Base-by-base conservation (phyloP, 441 rosid species). In the Dalechampia spathulata region DNA sequence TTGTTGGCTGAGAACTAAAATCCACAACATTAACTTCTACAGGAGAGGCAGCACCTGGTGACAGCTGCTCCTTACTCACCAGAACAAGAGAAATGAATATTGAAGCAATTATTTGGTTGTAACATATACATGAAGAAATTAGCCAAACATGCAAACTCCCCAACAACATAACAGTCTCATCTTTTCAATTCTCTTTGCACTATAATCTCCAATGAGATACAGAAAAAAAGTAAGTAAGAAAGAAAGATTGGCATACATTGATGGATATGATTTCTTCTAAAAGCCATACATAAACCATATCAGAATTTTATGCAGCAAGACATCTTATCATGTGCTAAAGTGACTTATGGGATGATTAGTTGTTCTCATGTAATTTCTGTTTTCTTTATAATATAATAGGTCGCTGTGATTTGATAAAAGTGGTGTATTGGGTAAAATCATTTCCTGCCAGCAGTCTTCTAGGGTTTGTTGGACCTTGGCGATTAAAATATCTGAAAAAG, bases 11-110 rank as follows among this genome's bases (percentile, higher is more conserved):
- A 28, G 71, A 55, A 52, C 53, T 41, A 32, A 36, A 61, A 68
- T 72, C 75, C 55, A 58, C 62, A 39, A 38, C 66, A 42, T 60
- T 66, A 60, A 61, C 58, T 58, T 76, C 75, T 61, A 63, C 67
- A 38, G 47, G 52, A 37, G 56, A 60, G n/a, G 52, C 48, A 65
- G 67, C 49, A 49, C 44, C 57, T 12, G 16, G 28, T 11, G 52
- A 44, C 28, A 27, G 58, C 43, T 47, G 63, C 51, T 48, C 66
- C 60, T 65, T 50, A 25, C 55, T 52, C 49, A 49, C 73, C 78
- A 74, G 67, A 58, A 55, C 36, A 49, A 62, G 15, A 61, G 49
- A 69, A 55, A 67, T 41, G 16, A 14, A 53, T 54, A 58, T 55
- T 47, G 22, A 26, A 45, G 15, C 11, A 55, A 63, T 14, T 22